These are phyloP conservation scores for Babesia divergens DNA, from an alignment of 169 alveolate species.

Conservation along the genomic window DNA sequence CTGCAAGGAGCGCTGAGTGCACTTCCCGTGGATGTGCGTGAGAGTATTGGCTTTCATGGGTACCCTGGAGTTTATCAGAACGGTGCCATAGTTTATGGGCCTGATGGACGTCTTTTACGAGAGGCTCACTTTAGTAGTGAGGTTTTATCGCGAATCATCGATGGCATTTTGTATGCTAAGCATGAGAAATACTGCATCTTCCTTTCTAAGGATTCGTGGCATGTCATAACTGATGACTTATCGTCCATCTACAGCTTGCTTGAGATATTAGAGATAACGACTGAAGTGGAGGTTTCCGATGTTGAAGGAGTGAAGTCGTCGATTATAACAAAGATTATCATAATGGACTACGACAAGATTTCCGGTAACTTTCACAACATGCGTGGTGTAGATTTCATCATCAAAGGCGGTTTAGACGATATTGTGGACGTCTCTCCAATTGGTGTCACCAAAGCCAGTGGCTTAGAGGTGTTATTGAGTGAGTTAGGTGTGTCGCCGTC, in stretches of 20 bases:
- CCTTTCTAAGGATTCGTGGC: not conserved
- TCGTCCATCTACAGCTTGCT: conserved; percentile 7
- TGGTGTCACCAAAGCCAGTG: conserved; percentile 55
- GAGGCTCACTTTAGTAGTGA: not conserved
- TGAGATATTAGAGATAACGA: not conserved
- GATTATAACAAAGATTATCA: conserved; percentile 3
- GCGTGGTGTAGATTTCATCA: conserved; percentile 13
- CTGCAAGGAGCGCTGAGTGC: not conserved
- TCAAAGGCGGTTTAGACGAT: conserved; percentile 15
- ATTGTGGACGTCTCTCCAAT: conserved; percentile 24
- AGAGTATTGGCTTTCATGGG: not conserved
- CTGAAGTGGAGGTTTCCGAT: not conserved
- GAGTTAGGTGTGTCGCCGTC: conserved; percentile 19
- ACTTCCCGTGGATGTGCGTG: not conserved
- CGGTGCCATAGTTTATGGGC: conserved; percentile 21
- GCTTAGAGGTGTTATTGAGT: conserved; percentile 11
- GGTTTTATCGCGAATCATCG: not conserved
- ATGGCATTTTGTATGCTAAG: not conserved
- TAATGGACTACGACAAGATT: not conserved
- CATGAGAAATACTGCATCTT: conserved; percentile 8
- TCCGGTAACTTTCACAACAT: not conserved
- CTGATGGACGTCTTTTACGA: not conserved
- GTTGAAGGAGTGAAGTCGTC: not conserved
- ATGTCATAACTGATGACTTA: conserved; percentile 11
- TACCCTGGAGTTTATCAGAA: conserved; percentile 30